A percentile compares a stretch with the other conserved stretches of the same genome.
These are phyloP conservation scores for Magnusiomyces ingens DNA, from an alignment of 1,139 yeast genomes.

Conservation along the genomic window DNA sequence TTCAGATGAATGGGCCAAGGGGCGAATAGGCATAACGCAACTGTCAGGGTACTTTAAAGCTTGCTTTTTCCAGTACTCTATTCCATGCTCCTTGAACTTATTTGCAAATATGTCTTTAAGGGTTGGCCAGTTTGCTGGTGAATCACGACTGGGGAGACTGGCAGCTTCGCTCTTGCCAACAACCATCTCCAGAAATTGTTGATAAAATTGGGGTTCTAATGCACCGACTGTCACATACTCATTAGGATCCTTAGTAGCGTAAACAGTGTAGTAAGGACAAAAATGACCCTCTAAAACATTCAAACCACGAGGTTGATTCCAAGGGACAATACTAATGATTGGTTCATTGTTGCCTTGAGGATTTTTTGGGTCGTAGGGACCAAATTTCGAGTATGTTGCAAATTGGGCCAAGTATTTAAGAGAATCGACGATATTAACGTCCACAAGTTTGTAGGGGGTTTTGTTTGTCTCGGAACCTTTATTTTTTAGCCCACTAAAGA, in stretches of 20 bases:
- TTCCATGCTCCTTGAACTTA: constrained; percentile 11
- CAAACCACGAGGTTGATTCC: constrained; percentile 16
- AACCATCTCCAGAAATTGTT: constrained; percentile 14
- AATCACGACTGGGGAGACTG: constrained; percentile 11
- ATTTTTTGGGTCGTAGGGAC: constrained; percentile 6
- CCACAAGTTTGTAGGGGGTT: constrained; percentile 13
- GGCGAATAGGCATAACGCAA: constrained; percentile 17
- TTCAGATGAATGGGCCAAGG: constrained; percentile 13
- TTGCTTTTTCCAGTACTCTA: constrained; percentile 15
- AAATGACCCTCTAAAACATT: constrained; percentile 20
- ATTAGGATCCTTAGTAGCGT: constrained; percentile 17
- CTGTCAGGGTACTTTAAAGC: constrained; percentile 16
- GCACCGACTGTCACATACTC: constrained; percentile 21
- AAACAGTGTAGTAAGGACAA: constrained; percentile 19
- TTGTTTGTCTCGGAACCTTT: constrained; percentile 6
- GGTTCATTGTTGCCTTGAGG: constrained; percentile 9
- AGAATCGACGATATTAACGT: constrained; percentile 22
- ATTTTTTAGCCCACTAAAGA: constrained; percentile 12
- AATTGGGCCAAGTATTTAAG: constrained; percentile 19
- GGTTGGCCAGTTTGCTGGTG: constrained; percentile 18
- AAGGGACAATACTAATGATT: constrained; percentile 1
- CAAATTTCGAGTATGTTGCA: constrained; percentile 16
- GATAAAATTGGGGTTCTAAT: constrained; percentile 22
- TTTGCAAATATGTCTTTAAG: constrained; percentile 12
- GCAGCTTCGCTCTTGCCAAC: constrained; percentile 7